Percentiles rank a stretch among this genome's conserved stretches.
phyloP scores from a whole-genome alignment of 2,329 filamentous ascomycete species.

The Pseudogymnoascus sp. region DNA sequence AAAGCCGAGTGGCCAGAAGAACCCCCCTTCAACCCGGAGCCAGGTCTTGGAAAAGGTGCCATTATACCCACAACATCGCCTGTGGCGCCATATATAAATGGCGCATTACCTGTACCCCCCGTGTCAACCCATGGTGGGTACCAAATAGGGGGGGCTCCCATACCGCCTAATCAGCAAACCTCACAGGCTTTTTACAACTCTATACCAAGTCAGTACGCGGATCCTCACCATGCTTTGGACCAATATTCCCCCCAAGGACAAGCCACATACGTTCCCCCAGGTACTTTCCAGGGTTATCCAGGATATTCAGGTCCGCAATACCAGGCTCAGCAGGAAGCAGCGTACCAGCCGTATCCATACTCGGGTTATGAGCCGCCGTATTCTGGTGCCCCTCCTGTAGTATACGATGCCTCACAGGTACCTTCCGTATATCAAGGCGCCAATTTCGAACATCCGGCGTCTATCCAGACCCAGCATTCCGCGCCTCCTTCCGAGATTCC shows the following conservation, averaged over 20 bases:
- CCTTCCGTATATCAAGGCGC: not conserved
- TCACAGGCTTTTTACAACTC: constrained; percentile 16
- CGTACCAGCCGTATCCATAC: not conserved
- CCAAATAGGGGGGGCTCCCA: constrained; percentile 21
- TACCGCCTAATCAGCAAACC: constrained; percentile 16
- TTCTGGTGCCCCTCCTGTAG: not conserved
- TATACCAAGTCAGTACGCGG: not conserved
- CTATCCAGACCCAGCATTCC: constrained; percentile 16
- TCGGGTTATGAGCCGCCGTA: not conserved
- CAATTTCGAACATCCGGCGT: constrained; percentile 16
- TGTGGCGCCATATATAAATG: constrained; percentile 28
- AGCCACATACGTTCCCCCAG: not conserved
- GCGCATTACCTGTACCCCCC: constrained; percentile 26
- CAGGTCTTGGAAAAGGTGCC: constrained; percentile 33
- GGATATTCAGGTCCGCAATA: not conserved
- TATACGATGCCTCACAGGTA: not conserved
- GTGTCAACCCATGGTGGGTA: constrained; percentile 25
- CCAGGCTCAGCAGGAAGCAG: not conserved
- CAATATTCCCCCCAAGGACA: not conserved
- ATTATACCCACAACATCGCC: constrained; percentile 29
- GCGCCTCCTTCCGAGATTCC: constrained; percentile 15
- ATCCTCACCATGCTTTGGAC: not conserved
- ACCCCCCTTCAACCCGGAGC: constrained; percentile 63
- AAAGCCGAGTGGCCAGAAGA: constrained; percentile 71
- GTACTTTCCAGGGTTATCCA: not conserved